phyloP scores from a whole-genome alignment of 2,329 filamentous ascomycete species.

The Zymoseptoria pseudotritici region DNA sequence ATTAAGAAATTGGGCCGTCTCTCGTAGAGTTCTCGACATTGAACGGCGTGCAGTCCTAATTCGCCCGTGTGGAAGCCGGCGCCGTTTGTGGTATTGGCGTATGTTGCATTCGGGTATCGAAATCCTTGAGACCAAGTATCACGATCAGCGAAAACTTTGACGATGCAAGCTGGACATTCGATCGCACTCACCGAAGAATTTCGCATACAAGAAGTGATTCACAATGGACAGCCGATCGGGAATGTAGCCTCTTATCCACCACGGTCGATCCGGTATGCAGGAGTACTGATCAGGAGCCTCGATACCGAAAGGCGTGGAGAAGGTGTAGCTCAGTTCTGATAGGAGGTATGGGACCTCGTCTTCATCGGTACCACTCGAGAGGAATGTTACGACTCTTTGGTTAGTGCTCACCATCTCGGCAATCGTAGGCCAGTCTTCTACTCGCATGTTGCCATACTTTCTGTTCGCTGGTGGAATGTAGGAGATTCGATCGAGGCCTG shows the following conservation, averaged over 20 bases:
- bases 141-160: neutral
- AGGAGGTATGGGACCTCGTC: constrained; percentile 34
- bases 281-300: constrained; percentile 28
- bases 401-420: constrained; percentile 34
- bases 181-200: constrained; percentile 27
- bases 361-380: constrained; percentile 37
- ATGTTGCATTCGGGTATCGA: constrained; percentile 35
- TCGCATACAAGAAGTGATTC: constrained; percentile 42
- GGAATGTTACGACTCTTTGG: constrained; percentile 39
- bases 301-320: constrained; percentile 38
- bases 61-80: constrained; percentile 33
- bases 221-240: constrained; percentile 38
- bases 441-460: constrained; percentile 23
- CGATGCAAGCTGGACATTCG: neutral
- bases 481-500: constrained; percentile 40
- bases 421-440: constrained; percentile 38
- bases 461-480: constrained; percentile 30
- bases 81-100: constrained; percentile 37
- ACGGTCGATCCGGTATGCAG: constrained; percentile 33
- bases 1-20: constrained; percentile 37
- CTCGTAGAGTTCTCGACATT: constrained; percentile 33
- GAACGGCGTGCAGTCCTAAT: constrained; percentile 37
- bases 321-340: constrained; percentile 34
- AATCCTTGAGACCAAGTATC: constrained; percentile 23
- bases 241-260: constrained; percentile 33